Evolutionary conservation across 2,329 filamentous ascomycete species (phyloP), one percentile per base, ranked within the genome.

Genomic region (Nothomitra cinnamomea): DNA sequence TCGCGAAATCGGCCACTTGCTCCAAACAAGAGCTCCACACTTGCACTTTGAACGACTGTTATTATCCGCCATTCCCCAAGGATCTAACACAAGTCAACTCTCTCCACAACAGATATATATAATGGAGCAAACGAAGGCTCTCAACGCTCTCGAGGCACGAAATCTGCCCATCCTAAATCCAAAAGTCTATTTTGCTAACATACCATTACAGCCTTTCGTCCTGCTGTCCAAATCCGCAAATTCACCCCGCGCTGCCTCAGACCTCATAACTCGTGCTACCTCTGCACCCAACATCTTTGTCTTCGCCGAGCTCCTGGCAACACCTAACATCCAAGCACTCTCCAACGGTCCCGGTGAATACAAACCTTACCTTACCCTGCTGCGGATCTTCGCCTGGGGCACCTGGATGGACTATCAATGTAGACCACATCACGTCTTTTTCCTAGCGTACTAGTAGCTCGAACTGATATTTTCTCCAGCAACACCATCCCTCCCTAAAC

Each of bases 341-440:
- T 67, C 72, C 24, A 69, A 69, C 40, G 72, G 73, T 40, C 65
- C 79, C n/a, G 64, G 74, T 36, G 83, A 94, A 50, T 78, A 83
- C 61, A 70, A 74, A 5, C 61, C 67, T 41, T 71, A 87, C 67
- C 74, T 92, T 51, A 78, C 72, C 1, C 76, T 94, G 13, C 82
- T 98, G 45, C 77, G 89, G 67, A 82, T 94, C 62, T 98, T 98
- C 69, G 86, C 88, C 56, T 87, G 92, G 74, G 92, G 90, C 56
- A 95, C 87, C 56, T 95, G 87, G 73, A 79, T 15, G 89, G 75
- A 53, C 72, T 73, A 57, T 83, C 78, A n/a, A 87, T 72, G 47
- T 71, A 71, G 53, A 47, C 24, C 1, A 24, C 8, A 36, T 25
- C 19, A n/a, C 7, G 21, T 7, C 38, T 28, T 54, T 13, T 42